phyloP scores from a whole-genome alignment of 2,329 filamentous ascomycete genomes.

The Sclerotinia nivalis region DNA sequence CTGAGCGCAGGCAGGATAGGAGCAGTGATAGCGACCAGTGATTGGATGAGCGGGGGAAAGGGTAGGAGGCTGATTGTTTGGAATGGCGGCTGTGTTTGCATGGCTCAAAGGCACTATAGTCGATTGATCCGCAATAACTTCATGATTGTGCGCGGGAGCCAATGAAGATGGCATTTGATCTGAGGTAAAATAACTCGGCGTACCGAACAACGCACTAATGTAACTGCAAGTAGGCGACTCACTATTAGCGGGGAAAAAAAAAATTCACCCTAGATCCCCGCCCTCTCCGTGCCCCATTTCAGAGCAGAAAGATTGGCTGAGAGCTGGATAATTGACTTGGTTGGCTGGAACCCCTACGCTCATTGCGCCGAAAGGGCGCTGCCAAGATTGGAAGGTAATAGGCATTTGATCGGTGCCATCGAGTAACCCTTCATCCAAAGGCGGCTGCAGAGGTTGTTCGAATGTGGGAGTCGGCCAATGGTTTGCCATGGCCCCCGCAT shows the following conservation, averaged over 20 bases:
- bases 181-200: too few relatives aligned
- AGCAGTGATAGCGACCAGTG: slow-evolving; percentile 4
- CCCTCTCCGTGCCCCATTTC: background rate
- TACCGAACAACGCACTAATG: too few relatives aligned
- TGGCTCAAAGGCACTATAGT: background rate
- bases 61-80: background rate
- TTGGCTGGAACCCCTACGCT: background rate
- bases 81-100: background rate
- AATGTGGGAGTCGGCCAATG: background rate
- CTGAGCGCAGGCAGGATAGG: background rate
- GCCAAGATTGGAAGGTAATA: background rate
- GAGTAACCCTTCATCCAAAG: too few relatives aligned
- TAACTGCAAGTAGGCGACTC: too few relatives aligned
- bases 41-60: background rate
- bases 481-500: background rate
- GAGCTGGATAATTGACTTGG: background rate
- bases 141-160: background rate
- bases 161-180: too few relatives aligned
- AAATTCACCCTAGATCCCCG: background rate
- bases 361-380: background rate
- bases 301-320: background rate
- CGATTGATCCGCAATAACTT: too few relatives aligned
- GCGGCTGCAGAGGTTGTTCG: background rate
- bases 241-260: background rate
- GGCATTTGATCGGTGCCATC: background rate